Evolutionary conservation across 2,329 filamentous ascomycete species (phyloP), one percentile per base, ranked within the genome.

Genomic region (Microsporum ferrugineum): DNA sequence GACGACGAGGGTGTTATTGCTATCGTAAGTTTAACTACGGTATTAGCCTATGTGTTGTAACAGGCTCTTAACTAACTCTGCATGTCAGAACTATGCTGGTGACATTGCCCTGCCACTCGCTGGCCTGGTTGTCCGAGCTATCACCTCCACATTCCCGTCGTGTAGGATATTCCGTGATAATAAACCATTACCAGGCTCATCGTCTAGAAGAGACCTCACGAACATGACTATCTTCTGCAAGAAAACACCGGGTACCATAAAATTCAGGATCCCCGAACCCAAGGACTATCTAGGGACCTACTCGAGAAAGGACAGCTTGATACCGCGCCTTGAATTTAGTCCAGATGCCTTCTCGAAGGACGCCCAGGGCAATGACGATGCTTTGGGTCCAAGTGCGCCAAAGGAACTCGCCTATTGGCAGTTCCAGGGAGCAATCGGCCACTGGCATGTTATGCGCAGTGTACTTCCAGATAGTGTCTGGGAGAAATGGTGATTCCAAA

Each of bases 151-250:
- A 61, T 99, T 97, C 74, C 88, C 89, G n/a, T 84, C 85, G 2
- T 99, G 94, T 75, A 88, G 91, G 63, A 84, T 95, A 68, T 99
- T 91, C 81, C 87, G 94, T 64, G 94, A 99, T 75, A 80, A 82
- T 31, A 79, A 84, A 2, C 75, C 79, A 0, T 75, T 78, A 2
- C 77, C 82, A 3, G 73, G 77, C 5, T 73, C 83, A 27, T 77
- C 78, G 39, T 70, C 76, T 47, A 53, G 49, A 34, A 73, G 78
- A 17, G 89, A 96, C 70, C 96, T 97, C 72, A 89, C 91, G 71
- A 99, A 99, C 77, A 90, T 97, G 82, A 88, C 97, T 55, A 85
- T 97, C 63, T 96, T 96, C 77, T 99, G 94, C 79, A 85, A 83
- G 62, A 92, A 91, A 75, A 78, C 76, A 8, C 71, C 76, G 31